Evolutionary conservation across 768 basidiomycete species (phyloP).

Genomic region (Lyophyllum atratum): DNA sequence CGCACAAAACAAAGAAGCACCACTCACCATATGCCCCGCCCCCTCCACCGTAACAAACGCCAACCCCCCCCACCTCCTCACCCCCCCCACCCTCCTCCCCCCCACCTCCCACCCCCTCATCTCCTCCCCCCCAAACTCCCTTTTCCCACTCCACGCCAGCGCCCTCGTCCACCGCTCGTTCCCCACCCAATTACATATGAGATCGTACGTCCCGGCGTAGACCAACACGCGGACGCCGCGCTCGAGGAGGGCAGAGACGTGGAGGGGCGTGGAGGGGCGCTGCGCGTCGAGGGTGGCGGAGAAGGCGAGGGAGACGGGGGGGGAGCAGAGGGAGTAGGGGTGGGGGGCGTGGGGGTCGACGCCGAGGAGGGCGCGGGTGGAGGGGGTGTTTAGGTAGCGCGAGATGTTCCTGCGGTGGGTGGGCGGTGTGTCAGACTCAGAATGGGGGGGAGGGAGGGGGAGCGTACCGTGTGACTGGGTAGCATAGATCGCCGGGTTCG

Average conservation of each 20-base stretch:
- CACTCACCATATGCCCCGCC: constrained; percentile 73
- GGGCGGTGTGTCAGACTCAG: background rate
- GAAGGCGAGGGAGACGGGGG: constrained; percentile 52
- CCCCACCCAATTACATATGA: constrained; percentile 77
- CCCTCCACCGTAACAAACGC: constrained; percentile 66
- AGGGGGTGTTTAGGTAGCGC: constrained; percentile 61
- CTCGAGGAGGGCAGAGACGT: constrained; percentile 70
- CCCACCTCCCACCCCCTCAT: constrained; percentile 63
- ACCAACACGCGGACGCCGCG: constrained; percentile 68
- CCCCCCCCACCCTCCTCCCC: constrained; percentile 41
- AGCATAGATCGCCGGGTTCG: constrained; percentile 51
- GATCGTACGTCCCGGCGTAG: constrained; percentile 72
- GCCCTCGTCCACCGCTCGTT: constrained; percentile 72
- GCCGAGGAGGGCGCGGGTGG: constrained; percentile 57
- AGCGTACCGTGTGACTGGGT: constrained; percentile 47
- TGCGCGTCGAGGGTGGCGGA: constrained; percentile 38
- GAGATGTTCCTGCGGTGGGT: constrained; percentile 46
- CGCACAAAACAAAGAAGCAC: background rate
- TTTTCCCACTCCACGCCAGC: constrained; percentile 71
- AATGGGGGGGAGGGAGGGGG: background rate
- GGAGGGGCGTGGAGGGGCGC: constrained; percentile 47
- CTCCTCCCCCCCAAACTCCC: constrained; percentile 38
- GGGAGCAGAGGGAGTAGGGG: constrained; percentile 36
- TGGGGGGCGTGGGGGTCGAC: constrained; percentile 49
- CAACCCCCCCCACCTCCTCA: constrained; percentile 46